Base-by-base conservation (phyloP, 768 basidiomycete species). In the Mycena belliarum region DNA sequence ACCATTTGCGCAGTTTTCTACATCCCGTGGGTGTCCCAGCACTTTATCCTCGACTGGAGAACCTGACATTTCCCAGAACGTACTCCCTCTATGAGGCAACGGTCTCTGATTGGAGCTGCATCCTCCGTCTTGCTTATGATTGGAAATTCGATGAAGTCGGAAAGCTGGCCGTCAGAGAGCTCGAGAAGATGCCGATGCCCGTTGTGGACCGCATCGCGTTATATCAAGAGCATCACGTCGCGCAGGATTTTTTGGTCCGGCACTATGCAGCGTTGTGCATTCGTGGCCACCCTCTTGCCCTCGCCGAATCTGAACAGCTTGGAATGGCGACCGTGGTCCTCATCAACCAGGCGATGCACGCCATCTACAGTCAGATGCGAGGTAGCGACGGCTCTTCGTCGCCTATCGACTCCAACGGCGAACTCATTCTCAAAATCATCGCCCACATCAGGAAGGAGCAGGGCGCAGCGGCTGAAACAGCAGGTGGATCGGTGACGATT, bases 81-180 rank as follows among this genome's bases (percentile, higher is more conserved):
- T 87, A 85, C 63, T 82, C 83, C 0, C 69, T 82, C 1, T 86
- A 87, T 48, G 74, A 79, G 9, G 81, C 82, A 1, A 64, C 69
- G 0, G 70, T 79, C 0, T 72, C 76, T 0, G 79, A 80, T 10
- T 91, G 89, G 89, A 68, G 71, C 0, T 71, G 69, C 0, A 82
- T 91, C 42, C 69, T 90, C 0, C 68, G 64, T 2, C 80, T 89
- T 1, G 75, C 87, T 0, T 72, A 81, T 18, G 65, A 72, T 4
- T 91, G 86, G 87, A 38, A 62, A 0, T 89, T 89, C 57, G 61
- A 59, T 0, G 78, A 83, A 42, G 78, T 87, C 8, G 78, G 73
- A 35, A 64, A 57, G 46, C 82, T 75, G 0, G 84, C 85, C 0
- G 70, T 86, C 0, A 79, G 82, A 0, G 82, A 88, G 51, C 73